A percentile compares a stretch with the other conserved stretches of the same genome.
These are phyloP conservation scores for Malassezia sp. DNA, from an alignment of 1,284 basidiomycete genomes.

Conservation along the genomic window DNA sequence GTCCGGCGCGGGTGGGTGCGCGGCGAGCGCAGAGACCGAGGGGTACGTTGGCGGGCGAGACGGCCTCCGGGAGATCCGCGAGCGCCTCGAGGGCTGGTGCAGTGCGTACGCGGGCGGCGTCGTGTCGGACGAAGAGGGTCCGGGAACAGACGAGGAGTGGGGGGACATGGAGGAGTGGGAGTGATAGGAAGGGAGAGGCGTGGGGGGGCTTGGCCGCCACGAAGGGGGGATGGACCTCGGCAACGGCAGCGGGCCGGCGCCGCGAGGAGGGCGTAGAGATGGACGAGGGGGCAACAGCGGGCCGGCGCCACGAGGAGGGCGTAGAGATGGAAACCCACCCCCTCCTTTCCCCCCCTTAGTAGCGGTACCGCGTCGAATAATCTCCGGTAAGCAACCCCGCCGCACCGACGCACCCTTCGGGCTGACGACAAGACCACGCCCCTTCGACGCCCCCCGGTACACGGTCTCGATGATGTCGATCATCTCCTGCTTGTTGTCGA, in stretches of 20 bases:
- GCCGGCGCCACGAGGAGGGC: too few relatives aligned
- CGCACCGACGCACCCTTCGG: conserved; percentile 64
- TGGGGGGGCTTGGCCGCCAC: conserved; percentile 23
- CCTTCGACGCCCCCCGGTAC: conserved; percentile 92
- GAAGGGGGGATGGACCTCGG: too few relatives aligned
- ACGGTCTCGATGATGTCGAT: conserved; percentile 98
- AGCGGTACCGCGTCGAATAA: conserved; percentile 35
- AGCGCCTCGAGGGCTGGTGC: conserved; percentile 30
- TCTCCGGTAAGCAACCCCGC: conserved; percentile 16
- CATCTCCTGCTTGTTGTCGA: conserved; percentile 50
- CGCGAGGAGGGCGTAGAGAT: too few relatives aligned
- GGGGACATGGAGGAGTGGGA: conserved; percentile 33
- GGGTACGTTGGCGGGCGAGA: conserved; percentile 23
- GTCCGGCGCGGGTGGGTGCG: conserved; percentile 5
- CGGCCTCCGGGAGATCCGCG: conserved; percentile 31
- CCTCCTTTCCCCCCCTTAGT: too few relatives aligned
- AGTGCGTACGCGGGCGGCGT: conserved; percentile 28
- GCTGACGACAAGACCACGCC: conserved; percentile 91
- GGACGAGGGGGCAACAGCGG: too few relatives aligned
- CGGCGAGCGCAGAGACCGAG: conserved; percentile 16
- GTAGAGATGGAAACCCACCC: too few relatives aligned
- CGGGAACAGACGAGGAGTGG: conserved; percentile 20
- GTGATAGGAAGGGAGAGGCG: conserved; percentile 13
- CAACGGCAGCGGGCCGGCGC: too few relatives aligned
- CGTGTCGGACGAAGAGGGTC: conserved; percentile 11